Base-by-base conservation (phyloP, 2,329 filamentous ascomycete species). In the Chalara sp. region DNA sequence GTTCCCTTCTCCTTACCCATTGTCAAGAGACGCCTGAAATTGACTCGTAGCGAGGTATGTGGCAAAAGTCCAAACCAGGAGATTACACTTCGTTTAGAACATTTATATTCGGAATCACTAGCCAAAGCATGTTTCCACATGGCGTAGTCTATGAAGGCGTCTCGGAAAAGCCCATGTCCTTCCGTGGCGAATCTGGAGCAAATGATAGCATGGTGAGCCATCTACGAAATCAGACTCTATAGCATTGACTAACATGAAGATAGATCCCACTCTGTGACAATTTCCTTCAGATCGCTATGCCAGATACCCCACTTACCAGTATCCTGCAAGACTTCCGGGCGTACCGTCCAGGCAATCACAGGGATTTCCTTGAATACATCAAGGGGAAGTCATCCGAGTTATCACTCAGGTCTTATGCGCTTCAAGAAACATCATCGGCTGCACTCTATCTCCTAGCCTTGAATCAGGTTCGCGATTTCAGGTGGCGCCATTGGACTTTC, bases 31-130 rank as follows among this genome's bases (percentile, higher is more conserved):
- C 55, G 56, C 51, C 57, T 63, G 59, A 59, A 58, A 62, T 58
- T 64, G 56, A 64, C 58, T 53, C 39, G 41, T 59, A 7, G 35
- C 46, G 43, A 82, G 79, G 75, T 43, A 97, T 97, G 92, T 96
- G 91, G 92, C 78, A 78, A 53, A 88, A 90, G 68, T 93, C 87
- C 50, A 87, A 87, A 61, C 91, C 91, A 2, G 77, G 79, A 13
- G 81, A 89, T 58, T 96, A 96, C 72, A 89, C 87, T 53, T 86
- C 81, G 59, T 96, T 96, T 80, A 86, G 91, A 40, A 95, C 92
- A 8, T 96, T 96, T 74, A 96, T 96, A 72, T 96, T 96, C 65
- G 92, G 92, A 61, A 96, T 96, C 69, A 95, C 89, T 1, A 86
- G 81, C 45, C 91, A 96, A 70, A 85, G 83, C 62, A 96, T 96